Evolutionary conservation across 768 basidiomycete genomes (phyloP).

Genomic region (Lactarius trivialis): DNA sequence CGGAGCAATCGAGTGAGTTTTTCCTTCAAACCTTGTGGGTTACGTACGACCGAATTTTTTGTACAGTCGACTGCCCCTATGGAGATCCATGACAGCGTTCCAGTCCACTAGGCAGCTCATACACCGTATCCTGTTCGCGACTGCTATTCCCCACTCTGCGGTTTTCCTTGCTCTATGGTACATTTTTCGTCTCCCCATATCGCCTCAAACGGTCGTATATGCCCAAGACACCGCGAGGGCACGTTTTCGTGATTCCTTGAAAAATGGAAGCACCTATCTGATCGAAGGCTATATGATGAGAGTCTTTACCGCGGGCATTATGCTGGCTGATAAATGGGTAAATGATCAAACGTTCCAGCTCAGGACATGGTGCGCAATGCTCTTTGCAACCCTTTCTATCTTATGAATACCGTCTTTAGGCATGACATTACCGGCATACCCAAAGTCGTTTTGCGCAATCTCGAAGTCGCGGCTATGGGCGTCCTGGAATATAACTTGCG

Average conservation of each 20-base stretch:
- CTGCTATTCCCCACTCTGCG: conserved; percentile 18
- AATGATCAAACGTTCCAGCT: conserved; percentile 30
- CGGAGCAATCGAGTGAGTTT: conserved; percentile 18
- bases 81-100: conserved; percentile 19
- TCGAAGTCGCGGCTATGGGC: conserved; percentile 19
- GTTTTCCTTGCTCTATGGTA: conserved; percentile 28
- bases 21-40: not conserved
- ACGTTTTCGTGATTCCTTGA: conserved; percentile 31
- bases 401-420: conserved; percentile 6
- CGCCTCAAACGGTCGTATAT: conserved; percentile 16
- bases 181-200: conserved; percentile 27
- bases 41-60: conserved; percentile 1
- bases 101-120: conserved; percentile 21
- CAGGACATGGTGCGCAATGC: conserved; percentile 29
- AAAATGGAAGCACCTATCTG: conserved; percentile 26
- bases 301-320: conserved; percentile 32
- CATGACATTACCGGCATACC: conserved; percentile 20
- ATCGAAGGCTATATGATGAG: conserved; percentile 34
- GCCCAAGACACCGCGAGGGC: conserved; percentile 18
- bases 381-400: not conserved
- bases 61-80: conserved; percentile 15
- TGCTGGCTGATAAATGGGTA: conserved; percentile 32
- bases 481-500: conserved; percentile 20
- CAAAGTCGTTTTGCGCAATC: conserved; percentile 15
- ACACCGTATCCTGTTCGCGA: conserved; percentile 16